Evolutionary conservation across 352 stramenopile species (phyloP), one percentile per base, ranked within the genome.

Genomic region (Phytophthora ramorum): DNA sequence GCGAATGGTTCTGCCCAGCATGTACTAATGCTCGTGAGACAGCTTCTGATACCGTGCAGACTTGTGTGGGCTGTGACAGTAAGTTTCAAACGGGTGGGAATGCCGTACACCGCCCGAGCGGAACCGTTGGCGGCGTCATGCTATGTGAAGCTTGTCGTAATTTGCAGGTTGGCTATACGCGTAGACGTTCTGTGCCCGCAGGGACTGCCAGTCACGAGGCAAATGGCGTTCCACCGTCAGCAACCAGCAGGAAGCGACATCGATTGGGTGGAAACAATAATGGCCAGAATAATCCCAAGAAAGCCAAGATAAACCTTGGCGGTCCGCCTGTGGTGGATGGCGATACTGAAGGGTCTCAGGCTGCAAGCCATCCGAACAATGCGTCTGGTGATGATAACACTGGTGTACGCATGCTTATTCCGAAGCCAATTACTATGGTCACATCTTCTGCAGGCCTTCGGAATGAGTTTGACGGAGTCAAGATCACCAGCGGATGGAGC

Each of bases 1-100:
- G 75, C 5, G 75, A 87, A 24, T 89, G 79, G 79, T 89, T 79
- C 17, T 89, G 79, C 32, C 24, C 54, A 19, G 32, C 66, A 3
- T 87, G 78, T 22, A 63, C 47, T 2, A 51, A 49, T 37, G 47
- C 20, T 28, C 71, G 66, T 48, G 34, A 48, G 10, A 26, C 44
- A 30, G 37, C 43, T 30, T 62, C 35, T 0, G 19, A 51, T 17
- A n/a, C 9, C 8, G 14, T 66, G 13, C 62, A 73, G 17, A 65
- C 28, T 8, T 83, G 75, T 47, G 69, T 69, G 20, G 69, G 65
- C 24, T 83, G 75, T 60, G 73, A 81, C 46, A 56, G 51, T n/a
- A 73, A 57, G 19, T 73, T 73, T 48, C 44, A 72, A 1, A 45
- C 48, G 1, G 34, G 56, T 35, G 57, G 56, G 9, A 72, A 58